These are phyloP conservation scores for Torulaspora indica DNA, from an alignment of 805 yeast genomes.

Conservation along the genomic window DNA sequence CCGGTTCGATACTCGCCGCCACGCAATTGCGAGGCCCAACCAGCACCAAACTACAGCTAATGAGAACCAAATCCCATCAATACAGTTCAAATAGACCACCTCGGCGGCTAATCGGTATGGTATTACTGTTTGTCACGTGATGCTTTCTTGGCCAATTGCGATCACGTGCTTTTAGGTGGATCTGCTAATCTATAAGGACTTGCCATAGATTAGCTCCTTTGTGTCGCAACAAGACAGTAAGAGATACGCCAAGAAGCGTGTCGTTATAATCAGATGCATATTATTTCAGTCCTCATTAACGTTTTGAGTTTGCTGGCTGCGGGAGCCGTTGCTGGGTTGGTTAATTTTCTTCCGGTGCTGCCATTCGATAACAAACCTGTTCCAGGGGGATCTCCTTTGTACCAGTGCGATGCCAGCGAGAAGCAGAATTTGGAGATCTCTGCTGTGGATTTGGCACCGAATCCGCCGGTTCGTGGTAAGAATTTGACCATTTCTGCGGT, in stretches of 20 bases:
- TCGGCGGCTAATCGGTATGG: neutral
- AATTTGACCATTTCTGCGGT: constrained; percentile 74
- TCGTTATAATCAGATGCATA: constrained; percentile 1
- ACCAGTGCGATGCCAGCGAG: constrained; percentile 62
- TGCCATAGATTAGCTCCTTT: neutral
- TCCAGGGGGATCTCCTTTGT: constrained; percentile 86
- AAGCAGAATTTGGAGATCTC: constrained; percentile 62
- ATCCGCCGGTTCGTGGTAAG: constrained; percentile 84
- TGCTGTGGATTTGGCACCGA: constrained; percentile 62
- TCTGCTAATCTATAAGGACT: neutral
- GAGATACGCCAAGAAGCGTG: neutral
- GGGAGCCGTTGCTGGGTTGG: constrained; percentile 10
- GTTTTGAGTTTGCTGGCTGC: constrained; percentile 6
- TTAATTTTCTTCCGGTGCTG: constrained; percentile 18
- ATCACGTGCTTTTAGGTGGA: no score
- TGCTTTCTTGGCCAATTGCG: no score
- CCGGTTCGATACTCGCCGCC: neutral
- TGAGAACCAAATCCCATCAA: neutral
- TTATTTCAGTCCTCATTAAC: constrained; percentile 4
- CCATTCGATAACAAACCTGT: constrained; percentile 49
- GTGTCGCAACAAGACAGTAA: neutral
- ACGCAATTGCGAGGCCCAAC: no score
- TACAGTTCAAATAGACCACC: neutral
- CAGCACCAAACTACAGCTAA: no score
- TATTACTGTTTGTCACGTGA: neutral